A percentile compares a stretch with the other conserved stretches of the same genome.
phyloP scores from a whole-genome alignment of 495 filamentous ascomycete species.

The Aspergillus bridgeri region DNA sequence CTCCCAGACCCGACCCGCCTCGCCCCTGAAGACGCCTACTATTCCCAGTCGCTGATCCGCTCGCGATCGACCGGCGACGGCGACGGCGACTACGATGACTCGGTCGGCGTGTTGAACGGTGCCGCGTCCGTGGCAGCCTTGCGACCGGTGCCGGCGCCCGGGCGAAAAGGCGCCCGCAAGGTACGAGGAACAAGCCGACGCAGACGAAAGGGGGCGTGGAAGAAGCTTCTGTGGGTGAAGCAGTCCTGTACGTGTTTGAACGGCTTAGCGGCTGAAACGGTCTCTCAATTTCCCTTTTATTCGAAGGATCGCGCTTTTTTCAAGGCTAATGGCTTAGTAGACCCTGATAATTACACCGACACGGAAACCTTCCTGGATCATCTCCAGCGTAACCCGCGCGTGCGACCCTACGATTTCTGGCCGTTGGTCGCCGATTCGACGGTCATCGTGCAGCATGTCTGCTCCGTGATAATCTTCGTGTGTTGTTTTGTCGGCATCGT shows the following conservation, averaged over 20 bases:
- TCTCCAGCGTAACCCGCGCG: conserved; percentile 88
- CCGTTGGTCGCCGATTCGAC: conserved; percentile 91
- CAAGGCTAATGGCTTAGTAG: too few relatives aligned
- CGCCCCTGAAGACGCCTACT: conserved; percentile 81
- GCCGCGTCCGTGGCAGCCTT: conserved; percentile 35
- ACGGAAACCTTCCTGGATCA: conserved; percentile 93
- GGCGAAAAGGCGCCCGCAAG: conserved; percentile 32
- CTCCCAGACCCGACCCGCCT: conserved; percentile 58
- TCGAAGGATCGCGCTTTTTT: too few relatives aligned
- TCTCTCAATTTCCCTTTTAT: too few relatives aligned
- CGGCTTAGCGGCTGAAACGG: too few relatives aligned
- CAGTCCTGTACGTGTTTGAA: conserved; percentile 68
- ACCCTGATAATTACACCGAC: conserved; percentile 98
- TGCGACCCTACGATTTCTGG: conserved; percentile 98
- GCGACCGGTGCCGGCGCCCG: conserved; percentile 36
- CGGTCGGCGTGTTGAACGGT: conserved; percentile 29
- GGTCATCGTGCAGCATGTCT: conserved; percentile 94
- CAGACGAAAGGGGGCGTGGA: conserved; percentile 70
- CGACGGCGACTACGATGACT: conserved; percentile 37
- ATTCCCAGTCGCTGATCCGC: conserved; percentile 54
- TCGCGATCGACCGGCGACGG: conserved; percentile 38
- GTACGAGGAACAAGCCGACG: conserved; percentile 53
- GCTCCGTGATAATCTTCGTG: conserved; percentile 88
- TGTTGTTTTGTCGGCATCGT: conserved; percentile 91
- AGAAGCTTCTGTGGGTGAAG: conserved; percentile 97